Evolutionary conservation across 2,329 filamentous ascomycete species (phyloP).

Genomic region (Shiraia bambusicola): DNA sequence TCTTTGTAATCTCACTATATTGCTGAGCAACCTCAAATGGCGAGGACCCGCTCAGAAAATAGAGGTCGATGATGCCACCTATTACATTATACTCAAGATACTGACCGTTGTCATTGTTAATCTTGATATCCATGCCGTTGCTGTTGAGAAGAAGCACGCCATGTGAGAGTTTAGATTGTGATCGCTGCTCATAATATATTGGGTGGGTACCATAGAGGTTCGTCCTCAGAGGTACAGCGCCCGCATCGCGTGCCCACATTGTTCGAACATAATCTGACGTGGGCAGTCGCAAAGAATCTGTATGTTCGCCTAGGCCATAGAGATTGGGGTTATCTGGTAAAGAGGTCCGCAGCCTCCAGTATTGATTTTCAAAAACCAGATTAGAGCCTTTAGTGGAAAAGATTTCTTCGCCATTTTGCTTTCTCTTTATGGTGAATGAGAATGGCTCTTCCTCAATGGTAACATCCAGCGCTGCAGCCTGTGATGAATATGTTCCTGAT

Average conservation of each 20-base stretch:
- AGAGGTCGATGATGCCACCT: conserved; percentile 71
- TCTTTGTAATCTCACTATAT: conserved; percentile 51
- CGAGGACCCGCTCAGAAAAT: conserved; percentile 52
- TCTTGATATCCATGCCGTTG: conserved; percentile 68
- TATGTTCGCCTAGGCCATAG: conserved; percentile 78
- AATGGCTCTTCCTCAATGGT: conserved; percentile 61
- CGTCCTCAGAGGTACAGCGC: conserved; percentile 57
- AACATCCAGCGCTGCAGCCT: conserved; percentile 54
- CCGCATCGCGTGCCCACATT: conserved; percentile 69
- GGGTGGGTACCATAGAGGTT: conserved; percentile 76
- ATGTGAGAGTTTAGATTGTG: conserved; percentile 38
- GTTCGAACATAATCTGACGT: conserved; percentile 70
- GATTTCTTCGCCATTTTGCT: conserved; percentile 58
- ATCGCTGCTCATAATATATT: conserved; percentile 71
- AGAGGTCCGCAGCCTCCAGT: conserved; percentile 68
- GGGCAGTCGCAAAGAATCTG: conserved; percentile 66
- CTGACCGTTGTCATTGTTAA: conserved; percentile 66
- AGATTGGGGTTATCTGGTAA: conserved; percentile 68
- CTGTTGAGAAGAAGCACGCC: conserved; percentile 40
- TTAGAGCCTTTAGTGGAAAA: conserved; percentile 69
- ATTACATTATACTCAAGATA: conserved; percentile 77
- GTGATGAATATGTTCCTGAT: conserved; percentile 26
- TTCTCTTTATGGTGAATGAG: conserved; percentile 64
- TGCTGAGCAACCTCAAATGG: conserved; percentile 51
- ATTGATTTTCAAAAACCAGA: conserved; percentile 75